phyloP scores from a whole-genome alignment of 192 early-diverging fungal genomes.

The Coemansia asiatica region DNA sequence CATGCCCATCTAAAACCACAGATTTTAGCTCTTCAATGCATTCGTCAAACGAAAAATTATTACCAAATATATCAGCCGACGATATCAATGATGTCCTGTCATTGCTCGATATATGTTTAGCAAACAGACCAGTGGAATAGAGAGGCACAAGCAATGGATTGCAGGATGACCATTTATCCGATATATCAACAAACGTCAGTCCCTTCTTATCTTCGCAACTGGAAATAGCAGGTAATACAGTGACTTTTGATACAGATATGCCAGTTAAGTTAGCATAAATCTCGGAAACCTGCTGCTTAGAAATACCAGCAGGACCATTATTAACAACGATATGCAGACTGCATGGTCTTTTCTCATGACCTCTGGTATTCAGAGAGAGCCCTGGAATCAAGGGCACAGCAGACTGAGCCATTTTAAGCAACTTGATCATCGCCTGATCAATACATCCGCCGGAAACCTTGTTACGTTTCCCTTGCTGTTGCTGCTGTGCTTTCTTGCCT shows the following conservation, averaged over 20 bases:
- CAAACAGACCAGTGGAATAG: slow-evolving; percentile 13
- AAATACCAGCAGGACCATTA: not conserved
- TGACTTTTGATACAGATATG: slow-evolving; percentile 21
- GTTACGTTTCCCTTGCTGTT: not conserved
- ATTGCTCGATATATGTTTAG: not conserved
- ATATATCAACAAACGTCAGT: slow-evolving; percentile 16
- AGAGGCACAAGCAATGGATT: not conserved
- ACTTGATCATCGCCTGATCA: not conserved
- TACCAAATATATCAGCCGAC: not conserved
- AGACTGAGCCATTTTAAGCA: not conserved
- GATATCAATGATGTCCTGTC: not conserved
- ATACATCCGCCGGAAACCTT: not conserved
- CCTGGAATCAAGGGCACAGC: not conserved
- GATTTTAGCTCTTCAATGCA: slow-evolving; percentile 5
- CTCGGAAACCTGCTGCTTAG: not conserved
- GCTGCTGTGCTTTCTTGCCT: not conserved
- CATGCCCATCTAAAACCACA: not conserved
- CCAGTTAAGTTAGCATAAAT: slow-evolving; percentile 28
- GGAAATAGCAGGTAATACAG: slow-evolving; percentile 10
- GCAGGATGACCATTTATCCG: not conserved
- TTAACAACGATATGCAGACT: slow-evolving; percentile 28
- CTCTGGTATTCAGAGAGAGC: not conserved
- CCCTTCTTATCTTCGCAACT: not conserved
- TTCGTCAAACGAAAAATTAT: slow-evolving; percentile 8
- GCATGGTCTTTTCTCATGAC: not conserved